Percentiles rank a stretch among this genome's conserved stretches.
phyloP scores from a whole-genome alignment of 1,284 basidiomycete genomes.

The Leccinum pachyderme region DNA sequence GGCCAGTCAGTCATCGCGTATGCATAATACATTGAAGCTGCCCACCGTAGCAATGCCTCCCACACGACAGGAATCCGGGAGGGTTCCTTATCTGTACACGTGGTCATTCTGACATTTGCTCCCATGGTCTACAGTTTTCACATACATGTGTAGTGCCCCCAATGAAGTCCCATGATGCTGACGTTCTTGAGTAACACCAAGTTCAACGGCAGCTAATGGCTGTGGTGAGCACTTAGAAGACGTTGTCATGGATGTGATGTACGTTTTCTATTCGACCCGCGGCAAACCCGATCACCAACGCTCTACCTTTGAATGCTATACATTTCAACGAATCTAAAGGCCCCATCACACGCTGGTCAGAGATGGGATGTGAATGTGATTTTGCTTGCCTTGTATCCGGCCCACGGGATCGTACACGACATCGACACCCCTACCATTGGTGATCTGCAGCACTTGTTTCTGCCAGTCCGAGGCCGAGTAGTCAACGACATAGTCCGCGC shows the following conservation, averaged over 20 bases:
- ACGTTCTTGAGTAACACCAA: constrained; percentile 87
- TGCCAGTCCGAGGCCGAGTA: constrained; percentile 73
- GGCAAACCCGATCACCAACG: constrained; percentile 90
- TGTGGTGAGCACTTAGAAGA: constrained; percentile 1
- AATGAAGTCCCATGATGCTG: constrained; percentile 78
- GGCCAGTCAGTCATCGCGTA: constrained; percentile 3
- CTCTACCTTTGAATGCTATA: constrained; percentile 92
- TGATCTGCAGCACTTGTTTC: constrained; percentile 71
- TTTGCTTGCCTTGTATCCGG: constrained; percentile 57
- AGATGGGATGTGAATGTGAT: neutral
- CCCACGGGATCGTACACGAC: constrained; percentile 92
- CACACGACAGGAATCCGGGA: constrained; percentile 68
- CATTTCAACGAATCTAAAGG: constrained; percentile 74
- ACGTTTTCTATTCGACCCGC: constrained; percentile 89
- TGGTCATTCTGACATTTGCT: neutral
- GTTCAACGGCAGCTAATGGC: constrained; percentile 75
- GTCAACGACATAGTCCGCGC: constrained; percentile 69
- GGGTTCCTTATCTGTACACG: constrained; percentile 61
- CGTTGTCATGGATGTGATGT: neutral
- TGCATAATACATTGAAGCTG: constrained; percentile 4
- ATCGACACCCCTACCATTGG: constrained; percentile 80
- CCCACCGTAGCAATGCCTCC: constrained; percentile 64
- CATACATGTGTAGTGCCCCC: constrained; percentile 79
- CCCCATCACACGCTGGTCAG: neutral
- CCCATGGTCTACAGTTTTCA: constrained; percentile 10